Evolutionary conservation across 306 rosid genomes (phyloP).

Genomic region (Ceratonia siliqua): DNA sequence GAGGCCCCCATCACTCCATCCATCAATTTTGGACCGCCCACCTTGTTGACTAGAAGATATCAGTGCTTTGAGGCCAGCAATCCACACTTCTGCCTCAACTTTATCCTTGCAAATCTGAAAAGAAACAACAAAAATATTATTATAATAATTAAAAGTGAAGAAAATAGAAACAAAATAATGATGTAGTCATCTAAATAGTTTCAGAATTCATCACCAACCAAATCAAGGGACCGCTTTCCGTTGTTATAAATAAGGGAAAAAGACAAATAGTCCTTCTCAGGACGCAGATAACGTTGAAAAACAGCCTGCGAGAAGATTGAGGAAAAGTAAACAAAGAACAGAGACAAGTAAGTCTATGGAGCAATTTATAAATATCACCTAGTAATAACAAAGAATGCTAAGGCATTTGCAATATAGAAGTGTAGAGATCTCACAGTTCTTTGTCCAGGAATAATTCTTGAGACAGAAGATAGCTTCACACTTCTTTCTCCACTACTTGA

Average conservation of each 20-base stretch:
- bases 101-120: slow-evolving; percentile 95
- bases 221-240: slow-evolving; percentile 93
- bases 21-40: slow-evolving; percentile 97
- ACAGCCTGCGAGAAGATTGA: slow-evolving; percentile 69
- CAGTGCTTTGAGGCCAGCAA: slow-evolving; percentile 82
- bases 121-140: slow-evolving; percentile 9
- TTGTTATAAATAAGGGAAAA: slow-evolving; percentile 88
- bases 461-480: slow-evolving; percentile 84
- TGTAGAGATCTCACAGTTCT: slow-evolving; percentile 80
- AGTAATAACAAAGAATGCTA: slow-evolving; percentile 16
- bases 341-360: slow-evolving; percentile 26
- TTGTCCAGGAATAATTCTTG: slow-evolving; percentile 92
- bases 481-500: slow-evolving; percentile 79
- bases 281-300: slow-evolving; percentile 78
- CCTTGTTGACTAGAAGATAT: slow-evolving; percentile 88
- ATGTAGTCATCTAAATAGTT: slow-evolving; percentile 8
- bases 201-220: slow-evolving; percentile 60
- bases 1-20: slow-evolving; percentile 95
- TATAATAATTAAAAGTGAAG: slow-evolving; percentile 6
- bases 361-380: slow-evolving; percentile 14
- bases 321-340: slow-evolving; percentile 14
- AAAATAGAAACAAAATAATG: slow-evolving; percentile 14
- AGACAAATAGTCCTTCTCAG: slow-evolving; percentile 91
- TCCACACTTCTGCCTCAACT: slow-evolving; percentile 97
- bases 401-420: slow-evolving; percentile 18